Evolutionary conservation across 2,329 filamentous ascomycete species (phyloP).

Genomic region (Colletotrichum sojae): DNA sequence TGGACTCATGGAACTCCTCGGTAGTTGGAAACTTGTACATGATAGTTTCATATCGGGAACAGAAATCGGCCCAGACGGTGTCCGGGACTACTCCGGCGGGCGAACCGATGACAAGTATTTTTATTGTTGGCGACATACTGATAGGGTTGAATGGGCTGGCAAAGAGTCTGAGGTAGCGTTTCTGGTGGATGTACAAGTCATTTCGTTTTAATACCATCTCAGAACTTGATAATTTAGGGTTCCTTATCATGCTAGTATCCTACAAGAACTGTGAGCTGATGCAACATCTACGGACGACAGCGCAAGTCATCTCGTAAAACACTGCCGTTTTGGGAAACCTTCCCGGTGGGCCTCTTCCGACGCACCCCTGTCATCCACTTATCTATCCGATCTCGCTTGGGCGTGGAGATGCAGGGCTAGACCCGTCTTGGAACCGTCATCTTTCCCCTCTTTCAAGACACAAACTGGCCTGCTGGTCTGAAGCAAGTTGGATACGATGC

Average conservation of each 20-base stretch:
- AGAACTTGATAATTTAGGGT: too few species aligned
- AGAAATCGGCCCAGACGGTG: conserved; percentile 8
- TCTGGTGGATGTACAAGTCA: neutral
- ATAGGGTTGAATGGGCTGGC: neutral
- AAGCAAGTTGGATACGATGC: neutral
- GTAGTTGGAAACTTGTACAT: conserved; percentile 10
- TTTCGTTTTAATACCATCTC: too few species aligned
- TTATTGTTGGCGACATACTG: neutral
- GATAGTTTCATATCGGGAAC: neutral
- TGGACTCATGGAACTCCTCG: conserved; percentile 7
- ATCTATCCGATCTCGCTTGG: conserved; percentile 28
- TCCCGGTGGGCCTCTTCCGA: neutral
- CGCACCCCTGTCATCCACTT: neutral
- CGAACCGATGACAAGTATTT: conserved; percentile 23
- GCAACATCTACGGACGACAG: too few species aligned
- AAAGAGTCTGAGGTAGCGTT: neutral
- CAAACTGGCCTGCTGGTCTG: conserved; percentile 14
- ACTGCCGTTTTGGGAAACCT: neutral
- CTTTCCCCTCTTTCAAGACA: conserved; percentile 29
- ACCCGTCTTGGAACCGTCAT: conserved; percentile 9
- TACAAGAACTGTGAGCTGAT: too few species aligned
- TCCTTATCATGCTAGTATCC: too few species aligned
- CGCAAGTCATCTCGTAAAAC: neutral
- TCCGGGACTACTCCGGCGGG: neutral
- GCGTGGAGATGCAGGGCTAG: conserved; percentile 15